Conservation (phyloP, 2,329 filamentous ascomycete genomes). For the Westerdykella aurantiaca region DNA sequence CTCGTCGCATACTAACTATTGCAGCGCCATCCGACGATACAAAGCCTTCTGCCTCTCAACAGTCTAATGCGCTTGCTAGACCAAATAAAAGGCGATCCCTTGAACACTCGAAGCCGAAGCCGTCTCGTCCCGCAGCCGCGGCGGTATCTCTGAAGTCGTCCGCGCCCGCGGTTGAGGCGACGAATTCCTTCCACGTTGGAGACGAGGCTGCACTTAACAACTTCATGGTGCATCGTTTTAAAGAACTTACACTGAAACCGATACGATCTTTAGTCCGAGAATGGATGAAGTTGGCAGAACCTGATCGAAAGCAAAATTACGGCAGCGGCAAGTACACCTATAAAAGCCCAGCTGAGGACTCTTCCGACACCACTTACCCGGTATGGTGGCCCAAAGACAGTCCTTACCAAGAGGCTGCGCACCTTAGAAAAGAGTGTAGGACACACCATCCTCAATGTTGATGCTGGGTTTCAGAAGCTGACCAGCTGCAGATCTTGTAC, state of each 20-base stretch:
- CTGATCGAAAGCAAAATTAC: slow-evolving; percentile 18
- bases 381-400: slow-evolving; percentile 29
- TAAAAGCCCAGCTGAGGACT: no score
- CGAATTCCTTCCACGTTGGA: slow-evolving; percentile 21
- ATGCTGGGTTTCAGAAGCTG: background rate
- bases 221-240: slow-evolving; percentile 22
- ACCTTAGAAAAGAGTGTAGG: slow-evolving; percentile 25
- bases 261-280: slow-evolving; percentile 26
- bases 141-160: no score
- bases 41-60: no score
- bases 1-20: no score
- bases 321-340: slow-evolving; percentile 5
- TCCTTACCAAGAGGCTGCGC: slow-evolving; percentile 29
- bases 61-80: no score
- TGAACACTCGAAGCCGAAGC: background rate
- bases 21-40: no score
- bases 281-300: slow-evolving; percentile 28
- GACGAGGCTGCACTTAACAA: slow-evolving; percentile 15
- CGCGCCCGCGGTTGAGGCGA: background rate
- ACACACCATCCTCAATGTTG: background rate
- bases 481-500: slow-evolving; percentile 20
- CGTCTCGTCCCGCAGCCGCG: slow-evolving; percentile 6
- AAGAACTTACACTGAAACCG: slow-evolving; percentile 30
- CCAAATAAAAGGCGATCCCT: no score
- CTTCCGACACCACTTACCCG: slow-evolving; percentile 2